Base-by-base conservation (phyloP, 768 basidiomycete species). In the Scleroderma bovista region DNA sequence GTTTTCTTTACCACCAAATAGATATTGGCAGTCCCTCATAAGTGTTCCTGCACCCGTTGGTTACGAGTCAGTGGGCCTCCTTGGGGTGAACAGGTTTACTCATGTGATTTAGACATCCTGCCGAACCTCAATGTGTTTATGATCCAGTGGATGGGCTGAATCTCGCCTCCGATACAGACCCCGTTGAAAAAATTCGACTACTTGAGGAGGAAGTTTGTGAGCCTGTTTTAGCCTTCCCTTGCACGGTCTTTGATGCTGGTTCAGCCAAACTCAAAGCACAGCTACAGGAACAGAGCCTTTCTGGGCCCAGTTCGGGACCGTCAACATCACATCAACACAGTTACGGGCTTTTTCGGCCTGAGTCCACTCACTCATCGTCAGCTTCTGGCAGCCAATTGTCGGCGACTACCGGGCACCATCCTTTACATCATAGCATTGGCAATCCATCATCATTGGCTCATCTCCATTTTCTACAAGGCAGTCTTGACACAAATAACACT, bases 11-110 rank as follows among this genome's bases (percentile, higher is more conserved):
- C 37, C 33, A 15, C 38, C 57, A 19, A 44, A 22, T 50, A 89
- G 87, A 68, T 83, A 88, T 65, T 89, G 88, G 87, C 80, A 88
- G 55, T 79, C 86, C 15, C 69, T 84, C 51, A 81, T 90, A 53
- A 86, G 87, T 58, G 89, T 92, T 29, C 89, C 89, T 8, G 85
- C 90, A 8, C 89, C 89, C 43, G 78, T 84, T 23, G 89, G 90
- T 58, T 92, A 89, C 70, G 83, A 83, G 88, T 90, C 60, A 66
- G 86, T 46, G 5, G 6, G 20, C 38, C 46, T 24, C 13, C 46
- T 48, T 17, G 20, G 48, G 17, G 24, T 23, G 19, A 26, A 34
- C 19, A 46, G 20, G 22, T 24, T 10, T 43, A 15, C 50, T 59
- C 43, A 55, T 44, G 43, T 41, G 56, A 44, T 55, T 36, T 57